A percentile compares a stretch with the other conserved stretches of the same genome.
Evolutionary conservation across 805 yeast genomes (phyloP).

Genomic region (Zygoascus biomembranicola): DNA sequence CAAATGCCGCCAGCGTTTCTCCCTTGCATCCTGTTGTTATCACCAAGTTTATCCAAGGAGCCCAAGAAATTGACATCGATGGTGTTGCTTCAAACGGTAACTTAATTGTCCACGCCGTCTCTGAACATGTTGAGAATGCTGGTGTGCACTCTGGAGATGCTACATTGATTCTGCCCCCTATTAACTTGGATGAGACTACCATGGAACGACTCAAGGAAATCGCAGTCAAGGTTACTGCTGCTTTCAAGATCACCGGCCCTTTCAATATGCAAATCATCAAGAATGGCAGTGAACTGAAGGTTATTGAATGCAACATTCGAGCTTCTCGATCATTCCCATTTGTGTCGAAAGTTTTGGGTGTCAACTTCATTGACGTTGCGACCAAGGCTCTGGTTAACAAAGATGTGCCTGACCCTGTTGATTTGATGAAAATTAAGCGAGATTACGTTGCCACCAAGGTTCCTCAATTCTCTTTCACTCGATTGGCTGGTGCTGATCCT

Average conservation of each 20-base stretch:
- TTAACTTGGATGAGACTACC: conserved; percentile 54
- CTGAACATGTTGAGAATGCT: conserved; percentile 97
- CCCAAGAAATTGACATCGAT: conserved; percentile 95
- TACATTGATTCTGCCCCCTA: conserved; percentile 90
- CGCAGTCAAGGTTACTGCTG: conserved; percentile 87
- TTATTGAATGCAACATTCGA: conserved; percentile 96
- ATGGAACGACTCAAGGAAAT: conserved; percentile 73
- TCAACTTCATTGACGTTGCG: conserved; percentile 91
- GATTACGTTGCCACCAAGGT: conserved; percentile 92
- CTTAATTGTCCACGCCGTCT: conserved; percentile 87
- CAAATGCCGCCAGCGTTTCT: conserved; percentile 85
- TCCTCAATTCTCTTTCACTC: conserved; percentile 96
- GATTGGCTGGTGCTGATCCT: conserved; percentile 99
- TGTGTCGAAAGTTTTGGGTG: conserved; percentile 93
- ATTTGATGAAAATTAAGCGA: conserved; percentile 70
- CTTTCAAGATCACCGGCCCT: conserved; percentile 96
- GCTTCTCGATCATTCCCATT: conserved; percentile 99
- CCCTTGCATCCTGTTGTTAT: conserved; percentile 97
- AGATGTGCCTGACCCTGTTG: conserved; percentile 67
- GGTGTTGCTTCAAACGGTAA: conserved; percentile 89
- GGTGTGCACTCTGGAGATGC: conserved; percentile 99
- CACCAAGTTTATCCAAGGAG: conserved; percentile 91
- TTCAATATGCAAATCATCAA: conserved; percentile 96
- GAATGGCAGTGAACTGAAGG: conserved; percentile 66
- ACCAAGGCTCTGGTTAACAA: conserved; percentile 71